phyloP scores from a whole-genome alignment of 1,139 yeast genomes.

The Blastobotrys illinoisensis region DNA sequence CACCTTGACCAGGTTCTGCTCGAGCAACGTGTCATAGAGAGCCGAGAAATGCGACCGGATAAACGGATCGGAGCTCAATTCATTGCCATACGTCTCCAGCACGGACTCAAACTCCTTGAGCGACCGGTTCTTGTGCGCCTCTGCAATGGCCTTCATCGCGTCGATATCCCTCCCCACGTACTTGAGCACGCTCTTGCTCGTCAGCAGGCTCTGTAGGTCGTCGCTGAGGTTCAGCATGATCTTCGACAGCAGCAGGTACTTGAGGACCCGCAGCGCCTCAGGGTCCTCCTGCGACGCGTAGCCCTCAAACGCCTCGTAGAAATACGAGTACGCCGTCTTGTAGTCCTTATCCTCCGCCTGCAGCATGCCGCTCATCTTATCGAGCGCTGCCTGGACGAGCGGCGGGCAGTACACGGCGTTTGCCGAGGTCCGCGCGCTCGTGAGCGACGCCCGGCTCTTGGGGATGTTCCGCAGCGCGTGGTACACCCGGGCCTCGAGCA shows the following conservation, averaged over 20 bases:
- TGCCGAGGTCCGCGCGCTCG: constrained; percentile 95
- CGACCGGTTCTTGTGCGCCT: constrained; percentile 85
- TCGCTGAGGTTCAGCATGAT: constrained; percentile 86
- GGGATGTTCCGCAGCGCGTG: constrained; percentile 89
- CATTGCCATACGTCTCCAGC: constrained; percentile 61
- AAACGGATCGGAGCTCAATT: constrained; percentile 79
- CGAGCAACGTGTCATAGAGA: constrained; percentile 85
- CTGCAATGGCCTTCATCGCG: constrained; percentile 91
- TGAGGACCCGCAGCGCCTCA: constrained; percentile 71
- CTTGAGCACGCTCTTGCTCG: constrained; percentile 74
- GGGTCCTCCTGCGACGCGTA: constrained; percentile 49
- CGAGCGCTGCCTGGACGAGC: constrained; percentile 88
- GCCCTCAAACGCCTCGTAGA: constrained; percentile 91
- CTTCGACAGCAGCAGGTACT: constrained; percentile 87
- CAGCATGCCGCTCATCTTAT: constrained; percentile 89
- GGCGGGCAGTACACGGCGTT: constrained; percentile 95
- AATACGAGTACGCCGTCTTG: constrained; percentile 92
- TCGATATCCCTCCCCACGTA: constrained; percentile 72
- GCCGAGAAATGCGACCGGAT: constrained; percentile 91
- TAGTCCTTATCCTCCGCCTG: constrained; percentile 97
- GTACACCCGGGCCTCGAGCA: constrained; percentile 83
- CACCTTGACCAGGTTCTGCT: constrained; percentile 87
- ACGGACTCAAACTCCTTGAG: constrained; percentile 85
- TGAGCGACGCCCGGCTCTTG: constrained; percentile 87
- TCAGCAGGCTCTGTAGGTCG: constrained; percentile 73